Evolutionary conservation across 1,284 basidiomycete genomes (phyloP).

Genomic region (Trametes sp.): DNA sequence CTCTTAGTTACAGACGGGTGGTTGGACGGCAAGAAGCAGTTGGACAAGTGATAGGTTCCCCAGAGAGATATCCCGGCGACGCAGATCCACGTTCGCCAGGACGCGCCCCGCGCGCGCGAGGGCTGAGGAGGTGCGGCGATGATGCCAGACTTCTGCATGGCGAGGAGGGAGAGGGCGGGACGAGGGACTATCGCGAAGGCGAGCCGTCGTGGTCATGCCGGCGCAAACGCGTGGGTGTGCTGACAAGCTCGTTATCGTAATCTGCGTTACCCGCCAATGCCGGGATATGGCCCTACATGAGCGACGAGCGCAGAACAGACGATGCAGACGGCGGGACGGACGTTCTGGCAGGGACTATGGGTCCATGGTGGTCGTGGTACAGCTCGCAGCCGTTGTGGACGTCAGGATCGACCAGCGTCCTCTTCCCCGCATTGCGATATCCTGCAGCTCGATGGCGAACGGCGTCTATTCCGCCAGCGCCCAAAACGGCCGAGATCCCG

Average conservation of each 20-base stretch:
- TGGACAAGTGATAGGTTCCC: slow-evolving; percentile 14
- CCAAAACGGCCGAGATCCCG: neutral
- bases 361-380: slow-evolving; percentile 8
- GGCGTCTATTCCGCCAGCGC: neutral
- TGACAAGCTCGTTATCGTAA: slow-evolving; percentile 20
- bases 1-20: slow-evolving; percentile 1
- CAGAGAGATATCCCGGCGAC: slow-evolving; percentile 10
- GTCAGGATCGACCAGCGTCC: neutral
- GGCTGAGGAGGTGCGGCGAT: slow-evolving; percentile 18
- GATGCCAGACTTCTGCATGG: slow-evolving; percentile 29
- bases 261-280: slow-evolving; percentile 8
- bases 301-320: neutral
- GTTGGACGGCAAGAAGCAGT: neutral
- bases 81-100: slow-evolving; percentile 1
- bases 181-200: neutral
- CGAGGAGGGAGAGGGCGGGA: neutral
- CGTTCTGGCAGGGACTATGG: neutral
- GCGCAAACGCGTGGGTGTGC: slow-evolving; percentile 9
- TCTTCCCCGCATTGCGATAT: slow-evolving; percentile 9
- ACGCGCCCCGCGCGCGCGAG: neutral
- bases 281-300: neutral
- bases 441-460: slow-evolving; percentile 5
- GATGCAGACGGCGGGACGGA: neutral
- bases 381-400: neutral
- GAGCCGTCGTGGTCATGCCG: neutral